Percentiles rank a stretch among this genome's conserved stretches.
These are phyloP conservation scores for Roridomyces roridus DNA, from an alignment of 768 basidiomycete genomes.

Conservation along the genomic window DNA sequence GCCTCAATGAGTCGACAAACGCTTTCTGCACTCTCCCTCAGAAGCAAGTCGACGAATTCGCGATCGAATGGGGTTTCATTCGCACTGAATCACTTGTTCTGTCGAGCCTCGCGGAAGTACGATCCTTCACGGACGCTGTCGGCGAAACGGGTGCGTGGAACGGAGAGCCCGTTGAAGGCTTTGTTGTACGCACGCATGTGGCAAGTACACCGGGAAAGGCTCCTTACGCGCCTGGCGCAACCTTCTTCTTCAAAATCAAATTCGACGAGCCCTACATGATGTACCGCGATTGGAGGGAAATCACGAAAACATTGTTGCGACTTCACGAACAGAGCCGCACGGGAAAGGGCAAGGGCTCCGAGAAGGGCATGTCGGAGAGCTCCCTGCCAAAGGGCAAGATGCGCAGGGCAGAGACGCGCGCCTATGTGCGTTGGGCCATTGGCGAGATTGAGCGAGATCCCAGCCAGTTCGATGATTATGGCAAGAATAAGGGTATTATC, in stretches of 20 bases:
- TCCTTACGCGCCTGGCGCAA: slow-evolving; percentile 80
- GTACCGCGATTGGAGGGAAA: slow-evolving; percentile 97
- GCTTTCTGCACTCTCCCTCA: slow-evolving; percentile 77
- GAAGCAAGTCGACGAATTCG: slow-evolving; percentile 74
- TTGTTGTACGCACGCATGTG: slow-evolving; percentile 74
- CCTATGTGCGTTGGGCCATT: slow-evolving; percentile 87
- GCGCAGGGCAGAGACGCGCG: slow-evolving; percentile 75
- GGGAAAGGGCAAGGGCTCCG: slow-evolving; percentile 29
- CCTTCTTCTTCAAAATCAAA: slow-evolving; percentile 99
- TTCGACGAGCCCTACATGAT: slow-evolving; percentile 99
- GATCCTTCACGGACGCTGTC: slow-evolving; percentile 72
- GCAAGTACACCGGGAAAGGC: slow-evolving; percentile 42
- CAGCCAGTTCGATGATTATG: slow-evolving; percentile 64
- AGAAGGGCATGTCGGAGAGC: slow-evolving; percentile 29
- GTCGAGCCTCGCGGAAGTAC: slow-evolving; percentile 69
- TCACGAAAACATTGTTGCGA: slow-evolving; percentile 71
- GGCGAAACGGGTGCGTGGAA: slow-evolving; percentile 68
- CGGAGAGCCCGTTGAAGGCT: slow-evolving; percentile 74
- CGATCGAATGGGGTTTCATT: slow-evolving; percentile 92
- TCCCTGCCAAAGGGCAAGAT: slow-evolving; percentile 70
- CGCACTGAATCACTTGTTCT: slow-evolving; percentile 67
- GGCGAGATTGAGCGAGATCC: slow-evolving; percentile 71
- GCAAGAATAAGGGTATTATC: slow-evolving; percentile 85
- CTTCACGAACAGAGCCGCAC: slow-evolving; percentile 46
- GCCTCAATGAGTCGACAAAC: slow-evolving; percentile 75